phyloP scores from a whole-genome alignment of 2,329 filamentous ascomycete genomes.

The Microascus cirrosus region DNA sequence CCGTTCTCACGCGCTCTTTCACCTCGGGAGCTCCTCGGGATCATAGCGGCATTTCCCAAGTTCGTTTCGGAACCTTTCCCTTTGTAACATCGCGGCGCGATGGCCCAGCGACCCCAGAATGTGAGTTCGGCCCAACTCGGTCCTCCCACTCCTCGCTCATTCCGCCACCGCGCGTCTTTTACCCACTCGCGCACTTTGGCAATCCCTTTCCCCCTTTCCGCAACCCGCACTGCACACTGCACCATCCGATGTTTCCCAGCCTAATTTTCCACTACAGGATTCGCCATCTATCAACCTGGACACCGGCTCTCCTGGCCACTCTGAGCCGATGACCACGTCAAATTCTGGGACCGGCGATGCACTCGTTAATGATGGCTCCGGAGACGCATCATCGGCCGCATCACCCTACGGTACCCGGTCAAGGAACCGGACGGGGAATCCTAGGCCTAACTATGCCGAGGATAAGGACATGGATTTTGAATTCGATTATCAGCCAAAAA shows the following conservation, averaged over 20 bases:
- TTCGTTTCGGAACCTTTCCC: not conserved
- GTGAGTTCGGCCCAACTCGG: constrained; percentile 7
- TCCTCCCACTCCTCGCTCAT: constrained; percentile 6
- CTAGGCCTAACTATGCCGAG: constrained; percentile 90
- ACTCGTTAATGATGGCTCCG: constrained; percentile 31
- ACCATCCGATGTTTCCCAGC: constrained; percentile 5
- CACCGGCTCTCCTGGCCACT: constrained; percentile 15
- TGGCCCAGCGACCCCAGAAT: constrained; percentile 7
- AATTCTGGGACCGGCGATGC: constrained; percentile 31
- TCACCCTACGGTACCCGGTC: constrained; percentile 87
- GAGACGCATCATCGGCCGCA: constrained; percentile 41
- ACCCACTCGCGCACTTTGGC: constrained; percentile 3
- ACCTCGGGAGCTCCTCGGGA: not conserved
- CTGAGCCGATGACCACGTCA: constrained; percentile 34
- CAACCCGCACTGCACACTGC: constrained; percentile 5
- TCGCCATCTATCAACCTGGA: constrained; percentile 18
- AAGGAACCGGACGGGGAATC: constrained; percentile 69
- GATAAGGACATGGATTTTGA: constrained; percentile 86
- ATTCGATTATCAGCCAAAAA: constrained; percentile 57
- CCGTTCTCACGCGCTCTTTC: not conserved
- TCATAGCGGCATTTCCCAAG: not conserved
- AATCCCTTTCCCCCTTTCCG: constrained; percentile 1
- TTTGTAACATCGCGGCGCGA: constrained; percentile 3
- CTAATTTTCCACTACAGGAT: constrained; percentile 15
- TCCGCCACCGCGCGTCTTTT: constrained; percentile 9